These are phyloP conservation scores for Inonotus hispidus DNA, from an alignment of 1,284 basidiomycete species.

Conservation along the genomic window DNA sequence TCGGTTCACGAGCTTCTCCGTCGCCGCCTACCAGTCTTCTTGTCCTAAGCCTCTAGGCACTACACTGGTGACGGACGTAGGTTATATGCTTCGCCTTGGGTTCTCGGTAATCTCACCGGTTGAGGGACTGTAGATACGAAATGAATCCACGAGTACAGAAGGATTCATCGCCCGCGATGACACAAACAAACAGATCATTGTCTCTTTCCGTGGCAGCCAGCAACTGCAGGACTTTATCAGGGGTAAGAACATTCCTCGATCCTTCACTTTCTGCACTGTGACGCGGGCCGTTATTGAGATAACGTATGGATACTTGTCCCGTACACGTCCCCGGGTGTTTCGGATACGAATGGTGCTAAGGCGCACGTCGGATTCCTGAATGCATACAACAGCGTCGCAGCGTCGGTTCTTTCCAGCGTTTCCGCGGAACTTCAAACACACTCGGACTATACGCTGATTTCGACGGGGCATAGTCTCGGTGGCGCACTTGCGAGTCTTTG, in stretches of 20 bases:
- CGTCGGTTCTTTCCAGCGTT: slow-evolving; percentile 26
- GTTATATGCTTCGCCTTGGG: neutral
- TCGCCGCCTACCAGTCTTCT: slow-evolving; percentile 7
- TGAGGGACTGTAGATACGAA: neutral
- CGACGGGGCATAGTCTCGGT: slow-evolving; percentile 45
- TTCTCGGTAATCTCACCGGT: neutral
- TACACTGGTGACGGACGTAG: slow-evolving; percentile 3
- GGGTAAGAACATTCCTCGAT: neutral
- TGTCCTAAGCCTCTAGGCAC: slow-evolving; percentile 13
- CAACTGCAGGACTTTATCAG: slow-evolving; percentile 13
- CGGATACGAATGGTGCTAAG: neutral
- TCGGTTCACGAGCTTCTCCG: slow-evolving; percentile 12
- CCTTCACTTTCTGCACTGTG: neutral
- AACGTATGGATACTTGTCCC: slow-evolving; percentile 4
- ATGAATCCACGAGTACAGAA: slow-evolving; percentile 5
- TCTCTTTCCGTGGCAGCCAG: slow-evolving; percentile 5
- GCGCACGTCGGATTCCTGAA: slow-evolving; percentile 7
- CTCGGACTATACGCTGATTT: slow-evolving; percentile 35
- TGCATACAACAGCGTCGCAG: slow-evolving; percentile 34
- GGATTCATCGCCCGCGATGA: slow-evolving; percentile 12
- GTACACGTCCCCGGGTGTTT: slow-evolving; percentile 12
- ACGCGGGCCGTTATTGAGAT: neutral
- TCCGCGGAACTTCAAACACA: slow-evolving; percentile 25
- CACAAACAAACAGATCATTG: slow-evolving; percentile 3
- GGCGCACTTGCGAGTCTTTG: slow-evolving; percentile 41